Percentiles rank a stretch among this genome's conserved stretches.
Conservation (phyloP, 345 rosid species). For the Geranium rotundifolium region DNA sequence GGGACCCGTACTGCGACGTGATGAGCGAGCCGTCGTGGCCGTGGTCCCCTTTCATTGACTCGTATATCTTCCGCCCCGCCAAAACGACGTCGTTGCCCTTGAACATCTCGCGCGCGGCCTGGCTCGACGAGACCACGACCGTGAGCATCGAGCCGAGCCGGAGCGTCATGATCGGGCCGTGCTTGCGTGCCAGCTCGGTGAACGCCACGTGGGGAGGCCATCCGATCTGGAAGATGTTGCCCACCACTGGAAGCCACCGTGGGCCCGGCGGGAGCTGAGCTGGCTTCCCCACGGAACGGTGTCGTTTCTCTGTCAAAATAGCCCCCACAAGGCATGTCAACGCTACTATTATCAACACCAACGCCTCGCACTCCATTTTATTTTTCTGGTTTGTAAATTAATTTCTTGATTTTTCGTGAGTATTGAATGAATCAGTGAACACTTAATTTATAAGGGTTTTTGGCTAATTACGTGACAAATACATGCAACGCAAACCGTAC, state of each 20-base stretch:
- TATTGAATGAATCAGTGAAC: background rate
- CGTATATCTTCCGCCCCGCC: slow-evolving; percentile 72
- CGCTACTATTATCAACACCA: slow-evolving; percentile 21
- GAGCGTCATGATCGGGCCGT: slow-evolving; percentile 72
- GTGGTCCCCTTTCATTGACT: slow-evolving; percentile 52
- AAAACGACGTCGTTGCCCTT: slow-evolving; percentile 57
- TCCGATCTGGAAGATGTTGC: slow-evolving; percentile 52
- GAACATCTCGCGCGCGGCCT: slow-evolving; percentile 60
- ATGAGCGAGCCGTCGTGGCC: slow-evolving; percentile 54
- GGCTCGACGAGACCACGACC: slow-evolving; percentile 57
- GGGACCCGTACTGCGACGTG: slow-evolving; percentile 65
- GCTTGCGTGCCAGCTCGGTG: slow-evolving; percentile 27
- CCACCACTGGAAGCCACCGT: slow-evolving; percentile 47
- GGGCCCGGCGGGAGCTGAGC: slow-evolving; percentile 64
- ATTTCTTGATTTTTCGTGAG: background rate
- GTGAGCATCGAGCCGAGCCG: slow-evolving; percentile 66
- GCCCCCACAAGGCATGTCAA: slow-evolving; percentile 34
- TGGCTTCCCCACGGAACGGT: slow-evolving; percentile 14
- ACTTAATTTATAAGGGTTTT: background rate
- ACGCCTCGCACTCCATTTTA: slow-evolving; percentile 25
- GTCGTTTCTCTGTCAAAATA: slow-evolving; percentile 24
- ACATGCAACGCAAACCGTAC: background rate
- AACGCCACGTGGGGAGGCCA: slow-evolving; percentile 46
- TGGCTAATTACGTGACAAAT: slow-evolving; percentile 1
- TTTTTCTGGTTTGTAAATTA: background rate